Percentiles rank a stretch among this genome's conserved stretches.
These are phyloP conservation scores for Trichoderma aggressivum DNA, from an alignment of 2,329 filamentous ascomycete species.

Conservation along the genomic window DNA sequence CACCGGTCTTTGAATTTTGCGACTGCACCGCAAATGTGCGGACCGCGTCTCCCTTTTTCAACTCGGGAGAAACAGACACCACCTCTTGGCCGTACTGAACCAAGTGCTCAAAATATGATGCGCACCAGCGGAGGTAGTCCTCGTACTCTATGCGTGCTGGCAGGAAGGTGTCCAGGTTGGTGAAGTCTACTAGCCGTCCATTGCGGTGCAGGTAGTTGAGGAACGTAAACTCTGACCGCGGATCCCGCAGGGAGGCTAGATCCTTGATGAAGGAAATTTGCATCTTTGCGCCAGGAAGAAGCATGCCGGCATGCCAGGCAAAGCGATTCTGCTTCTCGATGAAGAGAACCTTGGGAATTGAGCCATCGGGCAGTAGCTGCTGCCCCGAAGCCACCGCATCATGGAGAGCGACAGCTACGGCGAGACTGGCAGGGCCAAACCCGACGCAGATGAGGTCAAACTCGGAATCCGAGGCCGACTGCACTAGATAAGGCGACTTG, in stretches of 20 bases:
- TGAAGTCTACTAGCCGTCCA: conserved; percentile 80
- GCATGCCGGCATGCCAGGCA: conserved; percentile 93
- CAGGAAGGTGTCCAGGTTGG: conserved; percentile 84
- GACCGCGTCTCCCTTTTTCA: conserved; percentile 41
- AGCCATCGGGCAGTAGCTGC: conserved; percentile 38
- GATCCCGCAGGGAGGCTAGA: conserved; percentile 83
- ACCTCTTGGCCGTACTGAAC: conserved; percentile 80
- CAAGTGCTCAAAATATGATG: conserved; percentile 68
- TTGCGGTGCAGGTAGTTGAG: conserved; percentile 88
- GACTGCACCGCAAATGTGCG: conserved; percentile 67
- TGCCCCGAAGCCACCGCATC: conserved; percentile 62
- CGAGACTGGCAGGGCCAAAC: conserved; percentile 87
- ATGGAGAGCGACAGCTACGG: conserved; percentile 84
- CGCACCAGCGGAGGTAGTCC: conserved; percentile 93
- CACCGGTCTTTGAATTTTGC: conserved; percentile 57
- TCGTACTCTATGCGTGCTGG: conserved; percentile 87
- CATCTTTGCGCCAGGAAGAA: conserved; percentile 90
- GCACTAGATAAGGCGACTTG: conserved; percentile 38
- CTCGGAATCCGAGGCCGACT: conserved; percentile 58
- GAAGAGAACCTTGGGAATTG: conserved; percentile 72
- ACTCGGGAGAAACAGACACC: conserved; percentile 62
- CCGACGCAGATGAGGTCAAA: conserved; percentile 88
- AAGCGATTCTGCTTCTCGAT: conserved; percentile 81
- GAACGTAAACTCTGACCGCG: conserved; percentile 89
- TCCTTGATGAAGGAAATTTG: conserved; percentile 98